Base-by-base conservation (phyloP, 768 basidiomycete species). In the Rossbeevera mucosa region DNA sequence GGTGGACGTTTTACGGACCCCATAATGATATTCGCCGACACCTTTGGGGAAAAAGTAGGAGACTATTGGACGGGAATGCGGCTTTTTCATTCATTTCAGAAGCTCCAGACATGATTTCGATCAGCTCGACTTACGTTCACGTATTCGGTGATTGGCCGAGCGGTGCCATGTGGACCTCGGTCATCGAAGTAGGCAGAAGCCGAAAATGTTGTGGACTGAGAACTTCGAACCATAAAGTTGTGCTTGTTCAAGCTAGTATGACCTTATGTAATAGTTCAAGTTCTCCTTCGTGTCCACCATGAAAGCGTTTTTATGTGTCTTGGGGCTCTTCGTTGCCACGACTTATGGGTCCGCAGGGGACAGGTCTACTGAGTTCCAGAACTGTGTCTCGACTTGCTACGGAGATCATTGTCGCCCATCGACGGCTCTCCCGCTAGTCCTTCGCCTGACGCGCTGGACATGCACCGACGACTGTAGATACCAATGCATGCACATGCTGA, bases 41-140 rank as follows among this genome's bases (percentile, higher is more conserved):
- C 86, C 91, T 71, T 88, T 88, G 0, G 96, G 93, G 61, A 88
- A 94, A 72, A 94, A 99, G 70, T 98, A 99, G 2, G 94, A 94
- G 8, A 99, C 96, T 58, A 90, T 84, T 0, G 92, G 90, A 20
- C 86, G 79, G 42, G 59, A 70, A 54, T 64, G 60, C 3, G 61
- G 55, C 67, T 69, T 58, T 66, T 40, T 20, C 42, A 45, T 63
- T 64, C 41, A 54, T 51, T 52, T 64, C 57, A 60, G 59, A n/a
- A 5, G 53, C 47, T 29, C 29, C 41, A 47, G n/a, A 28, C 1
- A 14, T n/a, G 13, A 22, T 50, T 4, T 30, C 26, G 41, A n/a
- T 44, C 16, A 43, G 41, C 22, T 43, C 20, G 42, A 72, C 82
- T 64, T 72, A 89, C 88, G 67, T 89, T 81, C 26, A 91, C 80